These are phyloP conservation scores for Plectosphaerella cucumerina DNA, from an alignment of 2,329 filamentous ascomycete species.

Conservation along the genomic window DNA sequence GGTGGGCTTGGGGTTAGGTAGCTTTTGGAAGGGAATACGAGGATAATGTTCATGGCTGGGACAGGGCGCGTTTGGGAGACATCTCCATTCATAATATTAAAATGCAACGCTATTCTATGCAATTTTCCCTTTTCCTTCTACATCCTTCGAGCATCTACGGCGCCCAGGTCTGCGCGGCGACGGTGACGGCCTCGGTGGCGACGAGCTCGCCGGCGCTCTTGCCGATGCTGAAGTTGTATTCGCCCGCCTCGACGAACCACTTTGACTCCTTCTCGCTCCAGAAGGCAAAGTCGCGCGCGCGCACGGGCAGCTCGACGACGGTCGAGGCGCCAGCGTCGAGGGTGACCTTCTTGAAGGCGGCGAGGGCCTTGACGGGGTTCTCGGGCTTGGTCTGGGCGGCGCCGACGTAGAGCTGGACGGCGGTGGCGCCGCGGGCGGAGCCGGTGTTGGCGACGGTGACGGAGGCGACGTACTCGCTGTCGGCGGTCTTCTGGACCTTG, in stretches of 20 bases:
- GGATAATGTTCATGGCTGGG: too few species aligned
- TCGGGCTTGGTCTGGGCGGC: conserved; percentile 15
- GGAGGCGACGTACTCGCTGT: conserved; percentile 4
- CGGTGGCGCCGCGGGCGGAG: conserved; percentile 17
- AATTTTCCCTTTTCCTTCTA: background rate
- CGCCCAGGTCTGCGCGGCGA: background rate
- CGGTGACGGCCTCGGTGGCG: background rate
- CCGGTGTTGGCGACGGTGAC: conserved; percentile 38
- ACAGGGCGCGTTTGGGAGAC: too few species aligned
- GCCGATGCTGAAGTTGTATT: conserved; percentile 21
- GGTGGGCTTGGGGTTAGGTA: too few species aligned
- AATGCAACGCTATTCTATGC: background rate
- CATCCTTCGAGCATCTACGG: background rate
- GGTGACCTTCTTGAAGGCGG: conserved; percentile 37
- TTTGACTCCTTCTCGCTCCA: conserved; percentile 33
- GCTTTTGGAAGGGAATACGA: too few species aligned
- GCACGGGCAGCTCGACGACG: conserved; percentile 21
- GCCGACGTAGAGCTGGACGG: conserved; percentile 25
- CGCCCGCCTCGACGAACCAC: conserved; percentile 21
- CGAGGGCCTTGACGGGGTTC: conserved; percentile 34
- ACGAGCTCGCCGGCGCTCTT: conserved; percentile 16
- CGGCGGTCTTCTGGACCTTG: conserved; percentile 32
- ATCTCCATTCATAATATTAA: background rate
- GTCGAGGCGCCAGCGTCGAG: conserved; percentile 29
- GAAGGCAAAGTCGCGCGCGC: conserved; percentile 30